A percentile compares a stretch with the other conserved stretches of the same genome.
phyloP scores from a whole-genome alignment of 306 rosid species.

The Cicer chorassanicum region DNA sequence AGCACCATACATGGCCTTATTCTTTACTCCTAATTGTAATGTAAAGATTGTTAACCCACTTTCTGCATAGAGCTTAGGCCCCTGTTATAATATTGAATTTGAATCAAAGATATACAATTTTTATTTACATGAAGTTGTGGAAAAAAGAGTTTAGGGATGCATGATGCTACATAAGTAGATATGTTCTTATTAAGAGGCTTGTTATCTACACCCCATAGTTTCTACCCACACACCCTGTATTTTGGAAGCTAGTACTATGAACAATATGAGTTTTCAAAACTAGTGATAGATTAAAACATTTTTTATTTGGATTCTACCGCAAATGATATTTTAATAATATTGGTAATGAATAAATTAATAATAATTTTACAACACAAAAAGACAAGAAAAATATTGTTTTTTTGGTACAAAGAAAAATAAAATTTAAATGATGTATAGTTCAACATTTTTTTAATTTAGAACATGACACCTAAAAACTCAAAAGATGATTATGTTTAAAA shows the following conservation, averaged over 20 bases:
- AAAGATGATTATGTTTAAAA: too few relatives aligned
- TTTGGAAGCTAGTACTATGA: not conserved
- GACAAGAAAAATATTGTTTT: too few relatives aligned
- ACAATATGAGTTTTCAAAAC: too few relatives aligned
- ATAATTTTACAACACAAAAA: too few relatives aligned
- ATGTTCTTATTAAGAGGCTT: not conserved
- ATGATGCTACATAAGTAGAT: not conserved
- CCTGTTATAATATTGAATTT: slow-evolving; percentile 48
- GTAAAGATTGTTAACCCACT: slow-evolving; percentile 59
- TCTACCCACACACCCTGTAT: not conserved
- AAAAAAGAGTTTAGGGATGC: not conserved
- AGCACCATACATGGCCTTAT: slow-evolving; percentile 85
- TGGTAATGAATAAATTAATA: too few relatives aligned
- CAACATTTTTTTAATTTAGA: too few relatives aligned
- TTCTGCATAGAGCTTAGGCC: slow-evolving; percentile 65
- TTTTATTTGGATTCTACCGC: too few relatives aligned
- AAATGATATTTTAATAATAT: too few relatives aligned
- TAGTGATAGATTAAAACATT: too few relatives aligned
- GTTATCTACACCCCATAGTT: not conserved
- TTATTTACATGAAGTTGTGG: not conserved
- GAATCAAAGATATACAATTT: not conserved
- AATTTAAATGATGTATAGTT: too few relatives aligned
- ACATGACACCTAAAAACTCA: too few relatives aligned
- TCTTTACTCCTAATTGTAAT: slow-evolving; percentile 57
- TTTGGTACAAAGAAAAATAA: too few relatives aligned